Percentiles rank a stretch among this genome's conserved stretches.
These are phyloP conservation scores for Camellia sinensis DNA, from an alignment of 148 eudicot species.

Conservation along the genomic window DNA sequence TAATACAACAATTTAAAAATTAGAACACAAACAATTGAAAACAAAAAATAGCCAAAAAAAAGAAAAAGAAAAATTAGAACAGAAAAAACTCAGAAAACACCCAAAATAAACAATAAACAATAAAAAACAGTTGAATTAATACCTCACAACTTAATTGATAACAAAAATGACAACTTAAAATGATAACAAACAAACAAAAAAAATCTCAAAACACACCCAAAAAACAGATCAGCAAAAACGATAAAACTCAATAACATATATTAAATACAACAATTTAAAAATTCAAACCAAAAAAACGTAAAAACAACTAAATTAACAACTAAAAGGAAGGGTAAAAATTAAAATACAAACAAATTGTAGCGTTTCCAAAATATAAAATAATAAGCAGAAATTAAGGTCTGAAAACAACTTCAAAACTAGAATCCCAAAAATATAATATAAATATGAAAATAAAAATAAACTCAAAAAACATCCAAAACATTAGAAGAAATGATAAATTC, in stretches of 20 bases:
- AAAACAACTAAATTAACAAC: no score
- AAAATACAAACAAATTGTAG: not conserved
- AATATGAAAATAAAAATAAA: no score
- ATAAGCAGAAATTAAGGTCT: not conserved
- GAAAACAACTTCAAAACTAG: not conserved
- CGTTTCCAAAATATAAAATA: not conserved
- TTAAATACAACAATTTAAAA: not conserved
- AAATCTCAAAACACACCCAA: not conserved
- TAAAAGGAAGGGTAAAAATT: no score
- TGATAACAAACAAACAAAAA: not conserved
- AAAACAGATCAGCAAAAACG: no score
- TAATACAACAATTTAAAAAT: no score
- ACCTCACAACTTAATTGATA: no score
- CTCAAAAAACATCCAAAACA: no score
- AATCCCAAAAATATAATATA: no score
- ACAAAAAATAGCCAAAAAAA: no score
- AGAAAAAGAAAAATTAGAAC: not conserved
- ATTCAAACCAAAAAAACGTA: not conserved
- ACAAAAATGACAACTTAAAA: not conserved
- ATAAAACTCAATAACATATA: not conserved
- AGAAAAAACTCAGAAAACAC: no score
- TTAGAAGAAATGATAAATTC: no score
- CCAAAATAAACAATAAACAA: not conserved
- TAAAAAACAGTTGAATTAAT: not conserved
- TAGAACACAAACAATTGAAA: no score